Base-by-base conservation (phyloP, 2,329 filamentous ascomycete species). In the Purpureocillium takamizusanense region DNA sequence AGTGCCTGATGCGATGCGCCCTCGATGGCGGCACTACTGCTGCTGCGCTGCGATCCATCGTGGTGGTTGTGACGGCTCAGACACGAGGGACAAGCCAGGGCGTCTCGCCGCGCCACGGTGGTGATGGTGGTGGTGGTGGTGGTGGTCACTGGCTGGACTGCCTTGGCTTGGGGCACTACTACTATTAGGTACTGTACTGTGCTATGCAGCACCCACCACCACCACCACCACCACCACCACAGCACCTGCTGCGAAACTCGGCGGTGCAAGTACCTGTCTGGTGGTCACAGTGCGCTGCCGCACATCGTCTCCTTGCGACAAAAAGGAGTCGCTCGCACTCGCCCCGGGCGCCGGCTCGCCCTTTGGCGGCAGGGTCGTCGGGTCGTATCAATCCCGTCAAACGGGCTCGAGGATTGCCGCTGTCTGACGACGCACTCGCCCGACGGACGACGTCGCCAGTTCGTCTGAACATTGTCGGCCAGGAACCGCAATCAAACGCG, bases 401-500 rank as follows among this genome's bases (percentile, higher is more conserved):
- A 17, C 10, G 17, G 33, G 17, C 23, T 13, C 18, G 18, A 14
- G 15, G 7, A 12, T 3, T 13, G 33, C 23, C 14, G 23, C 13
- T 14, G 14, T 25, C 25, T 21, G 13, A 21, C 32, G 9, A 34
- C n/a, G n/a, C 21, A 25, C 21, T 25, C 21, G 21, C 21, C 21
- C 21, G 21, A 16, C 14, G 14, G 21, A n/a, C 13, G 17, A 4
- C 12, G 21, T 27, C 32, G 18, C 32, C 21, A 4, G 17, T 29
- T 35, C 34, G 25, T 35, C 34, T 10, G 34, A 29, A 29, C 7
- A 15, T 11, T 17, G 25, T 25, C 1, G 34, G 34, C 34, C 34
- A n/a, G 10, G 25, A 29, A 17, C 11, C 34, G 21, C 6, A 36
- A 18, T 36, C 34, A 36, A 36, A 36, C 34, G 34, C 34, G 28